Base-by-base conservation (phyloP, 352 stramenopile genomes). In the Phytophthora uliginosa region DNA sequence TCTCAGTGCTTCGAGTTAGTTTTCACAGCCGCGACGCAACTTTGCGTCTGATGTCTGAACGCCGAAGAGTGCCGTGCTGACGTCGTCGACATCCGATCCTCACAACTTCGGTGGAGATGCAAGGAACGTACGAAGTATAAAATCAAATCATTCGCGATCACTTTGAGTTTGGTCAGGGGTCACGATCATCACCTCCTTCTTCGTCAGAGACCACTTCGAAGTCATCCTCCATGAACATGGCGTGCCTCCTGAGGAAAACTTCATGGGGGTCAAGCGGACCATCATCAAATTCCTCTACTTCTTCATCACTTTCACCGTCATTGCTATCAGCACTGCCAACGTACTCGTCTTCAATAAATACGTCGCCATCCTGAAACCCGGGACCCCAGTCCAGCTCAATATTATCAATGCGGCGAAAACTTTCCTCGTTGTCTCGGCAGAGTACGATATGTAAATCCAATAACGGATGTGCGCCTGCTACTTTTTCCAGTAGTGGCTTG, bases 401-500 rank as follows among this genome's bases (percentile, higher is more conserved):
- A 24, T 80, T 71, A 34, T 76, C 64, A 22, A 78, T 78, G 4
- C 60, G 69, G 15, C 33, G 59, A 63, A 78, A 77, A 59, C 58
- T 71, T 12, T 71, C 55, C 5, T 69, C 54, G 26, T 51, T 52
- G 38, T 69, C 48, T 68, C 63, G 51, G 48, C 66, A 71, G 0
- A 78, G 51, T 5, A 77, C 63, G 48, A 76, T 53, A 34, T 82
- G 50, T 28, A 77, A 33, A 36, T 74, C 60, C 36, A 81, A 58
- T 22, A 42, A 47, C 36, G 70, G 56, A 60, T 81, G 73, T 26
- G 26, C 42, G 10, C 42, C 24, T 42, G 52, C 62, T 8, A 74
- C 45, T 45, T 84, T 82, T 10, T 64, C 51, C 34, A 88, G 13
- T 2, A 80, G 70, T n/a, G 83, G 66, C 18, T 81, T 77, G 2